phyloP scores from a whole-genome alignment of 164 flowering plant genomes.

The Aristolochia californica region DNA sequence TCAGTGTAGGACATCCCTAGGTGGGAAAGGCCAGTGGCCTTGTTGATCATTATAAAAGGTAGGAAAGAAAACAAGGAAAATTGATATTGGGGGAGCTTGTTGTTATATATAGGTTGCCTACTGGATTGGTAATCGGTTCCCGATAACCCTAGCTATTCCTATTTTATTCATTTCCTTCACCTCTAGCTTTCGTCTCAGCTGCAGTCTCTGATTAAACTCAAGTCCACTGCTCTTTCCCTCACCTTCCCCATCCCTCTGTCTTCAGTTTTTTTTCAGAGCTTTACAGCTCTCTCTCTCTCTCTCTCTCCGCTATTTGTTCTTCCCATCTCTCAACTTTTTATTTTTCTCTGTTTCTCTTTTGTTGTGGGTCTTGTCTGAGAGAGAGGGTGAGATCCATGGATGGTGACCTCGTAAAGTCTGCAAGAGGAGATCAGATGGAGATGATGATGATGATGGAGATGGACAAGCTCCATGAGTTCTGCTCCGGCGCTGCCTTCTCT shows the following conservation, averaged over 20 bases:
- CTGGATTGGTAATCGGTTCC: slow-evolving; percentile 30
- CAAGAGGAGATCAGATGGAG: slow-evolving; percentile 29
- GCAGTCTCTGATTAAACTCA: slow-evolving; percentile 5
- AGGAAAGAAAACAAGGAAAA: not conserved
- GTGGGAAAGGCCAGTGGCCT: not conserved
- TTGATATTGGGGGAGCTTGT: slow-evolving; percentile 11
- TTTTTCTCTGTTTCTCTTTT: not conserved
- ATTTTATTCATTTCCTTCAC: slow-evolving; percentile 14
- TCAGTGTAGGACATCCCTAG: not conserved
- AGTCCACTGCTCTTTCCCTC: slow-evolving; percentile 4
- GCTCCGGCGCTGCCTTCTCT: slow-evolving; percentile 6
- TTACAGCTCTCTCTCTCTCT: too few species aligned
- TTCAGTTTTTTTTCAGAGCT: slow-evolving; percentile 14
- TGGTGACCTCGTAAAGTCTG: slow-evolving; percentile 25
- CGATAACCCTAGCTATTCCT: slow-evolving; percentile 18
- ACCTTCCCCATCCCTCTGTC: slow-evolving; percentile 15
- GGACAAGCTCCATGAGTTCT: slow-evolving; percentile 29
- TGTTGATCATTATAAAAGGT: not conserved
- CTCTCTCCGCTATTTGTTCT: too few species aligned
- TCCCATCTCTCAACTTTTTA: slow-evolving; percentile 3
- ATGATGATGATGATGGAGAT: slow-evolving; percentile 34
- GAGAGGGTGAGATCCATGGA: slow-evolving; percentile 22
- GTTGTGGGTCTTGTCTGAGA: too few species aligned
- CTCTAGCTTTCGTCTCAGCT: not conserved
- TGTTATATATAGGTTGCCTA: slow-evolving; percentile 27